Percentiles rank a stretch among this genome's conserved stretches.
Conservation (phyloP, 2,329 filamentous ascomycete species). For the Saccharata proteae region DNA sequence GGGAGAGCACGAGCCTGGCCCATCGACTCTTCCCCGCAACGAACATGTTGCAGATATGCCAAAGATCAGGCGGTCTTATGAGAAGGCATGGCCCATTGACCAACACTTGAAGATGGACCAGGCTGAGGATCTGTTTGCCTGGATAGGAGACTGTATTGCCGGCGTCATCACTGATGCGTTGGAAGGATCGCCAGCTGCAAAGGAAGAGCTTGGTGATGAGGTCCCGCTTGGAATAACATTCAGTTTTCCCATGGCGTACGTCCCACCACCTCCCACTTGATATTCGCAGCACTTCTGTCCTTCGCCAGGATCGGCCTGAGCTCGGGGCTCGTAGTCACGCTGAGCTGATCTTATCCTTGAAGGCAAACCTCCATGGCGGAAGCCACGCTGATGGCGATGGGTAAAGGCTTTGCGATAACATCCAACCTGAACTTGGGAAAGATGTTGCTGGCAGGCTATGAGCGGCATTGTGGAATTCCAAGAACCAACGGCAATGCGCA, state of each 20-base stretch:
- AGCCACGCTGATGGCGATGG: conserved; percentile 56
- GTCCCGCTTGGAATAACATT: conserved; percentile 58
- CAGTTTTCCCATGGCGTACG: conserved; percentile 52
- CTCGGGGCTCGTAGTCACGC: conserved; percentile 5
- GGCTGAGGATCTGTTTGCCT: conserved; percentile 63
- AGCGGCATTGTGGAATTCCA: conserved; percentile 35
- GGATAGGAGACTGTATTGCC: conserved; percentile 69
- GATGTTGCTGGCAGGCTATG: conserved; percentile 48
- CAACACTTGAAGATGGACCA: conserved; percentile 64
- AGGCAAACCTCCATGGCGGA: conserved; percentile 48
- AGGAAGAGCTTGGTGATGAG: conserved; percentile 26
- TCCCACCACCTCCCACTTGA: neutral
- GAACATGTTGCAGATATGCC: conserved; percentile 12
- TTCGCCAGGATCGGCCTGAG: neutral
- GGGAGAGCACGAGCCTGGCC: conserved; percentile 27
- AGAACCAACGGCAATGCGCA: conserved; percentile 17
- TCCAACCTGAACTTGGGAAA: conserved; percentile 49
- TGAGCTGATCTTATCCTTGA: conserved; percentile 14
- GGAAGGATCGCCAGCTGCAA: conserved; percentile 23
- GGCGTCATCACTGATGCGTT: conserved; percentile 54
- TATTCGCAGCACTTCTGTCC: neutral
- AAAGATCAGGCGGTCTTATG: conserved; percentile 47
- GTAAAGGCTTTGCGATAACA: conserved; percentile 55
- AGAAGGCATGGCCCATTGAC: conserved; percentile 62
- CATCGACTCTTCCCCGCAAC: conserved; percentile 9